phyloP scores from a whole-genome alignment of 106 monocot species.

The Dendrobium huoshanense region DNA sequence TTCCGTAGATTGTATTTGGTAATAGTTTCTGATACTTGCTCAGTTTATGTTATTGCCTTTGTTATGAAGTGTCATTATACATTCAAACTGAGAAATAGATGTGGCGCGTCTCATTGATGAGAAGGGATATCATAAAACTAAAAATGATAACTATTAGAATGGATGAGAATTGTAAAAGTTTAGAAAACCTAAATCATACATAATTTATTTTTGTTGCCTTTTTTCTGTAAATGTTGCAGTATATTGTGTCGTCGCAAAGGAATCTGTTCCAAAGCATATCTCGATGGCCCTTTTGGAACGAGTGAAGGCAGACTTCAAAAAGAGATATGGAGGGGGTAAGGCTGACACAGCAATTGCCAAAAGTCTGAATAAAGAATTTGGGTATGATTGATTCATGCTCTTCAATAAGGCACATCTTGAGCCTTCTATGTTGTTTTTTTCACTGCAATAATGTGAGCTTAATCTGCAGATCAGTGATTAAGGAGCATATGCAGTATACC shows the following conservation, averaged over 20 bases:
- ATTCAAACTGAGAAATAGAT: too few species aligned
- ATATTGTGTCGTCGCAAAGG: slow-evolving; percentile 91
- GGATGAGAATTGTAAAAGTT: background rate
- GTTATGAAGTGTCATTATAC: background rate
- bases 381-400: slow-evolving; percentile 34
- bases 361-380: slow-evolving; percentile 94
- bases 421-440: background rate
- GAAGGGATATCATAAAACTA: background rate
- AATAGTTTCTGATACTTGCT: background rate
- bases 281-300: slow-evolving; percentile 72
- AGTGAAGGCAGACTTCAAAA: slow-evolving; percentile 71
- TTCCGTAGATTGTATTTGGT: background rate
- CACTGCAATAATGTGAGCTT: background rate
- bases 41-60: background rate
- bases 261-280: slow-evolving; percentile 69
- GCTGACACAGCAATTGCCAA: slow-evolving; percentile 91
- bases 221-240: slow-evolving; percentile 32
- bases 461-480: slow-evolving; percentile 71
- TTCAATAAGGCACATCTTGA: background rate
- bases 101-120: background rate
- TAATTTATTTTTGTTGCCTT: background rate
- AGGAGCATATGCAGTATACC: slow-evolving; percentile 88
- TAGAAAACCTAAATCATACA: background rate
- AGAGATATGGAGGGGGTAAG: slow-evolving; percentile 92
- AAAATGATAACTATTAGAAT: background rate